Conservation (phyloP, 345 rosid species). For the Excoecaria agallocha region DNA sequence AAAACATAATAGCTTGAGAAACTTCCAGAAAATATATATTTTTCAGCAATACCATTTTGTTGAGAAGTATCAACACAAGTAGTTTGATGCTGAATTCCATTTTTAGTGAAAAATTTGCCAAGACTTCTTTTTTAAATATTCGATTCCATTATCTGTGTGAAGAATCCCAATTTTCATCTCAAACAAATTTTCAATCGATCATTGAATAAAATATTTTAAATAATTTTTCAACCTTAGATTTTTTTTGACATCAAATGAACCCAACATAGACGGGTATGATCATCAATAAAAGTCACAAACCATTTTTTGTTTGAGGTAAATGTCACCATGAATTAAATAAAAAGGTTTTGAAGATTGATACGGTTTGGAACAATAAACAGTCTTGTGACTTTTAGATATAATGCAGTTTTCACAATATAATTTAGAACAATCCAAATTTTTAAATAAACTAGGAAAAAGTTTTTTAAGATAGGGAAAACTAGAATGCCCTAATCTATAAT, state of each 20-base stretch:
- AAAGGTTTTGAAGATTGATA: neutral
- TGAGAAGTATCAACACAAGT: neutral
- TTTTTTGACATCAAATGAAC: neutral
- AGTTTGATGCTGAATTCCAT: neutral
- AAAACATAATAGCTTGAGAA: too few relatives aligned
- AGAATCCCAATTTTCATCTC: neutral
- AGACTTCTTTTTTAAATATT: too few relatives aligned
- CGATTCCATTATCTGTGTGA: neutral
- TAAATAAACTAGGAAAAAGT: too few relatives aligned
- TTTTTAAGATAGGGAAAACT: too few relatives aligned
- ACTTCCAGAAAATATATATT: neutral
- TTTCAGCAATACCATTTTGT: neutral
- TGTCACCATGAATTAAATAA: too few relatives aligned
- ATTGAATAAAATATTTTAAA: neutral
- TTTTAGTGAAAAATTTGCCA: neutral
- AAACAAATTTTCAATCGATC: neutral
- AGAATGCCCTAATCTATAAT: too few relatives aligned
- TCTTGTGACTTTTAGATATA: neutral
- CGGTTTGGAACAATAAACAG: neutral
- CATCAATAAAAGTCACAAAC: too few relatives aligned
- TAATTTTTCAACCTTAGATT: too few relatives aligned
- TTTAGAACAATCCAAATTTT: too few relatives aligned
- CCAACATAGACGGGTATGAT: too few relatives aligned
- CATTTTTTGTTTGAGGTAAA: too few relatives aligned
- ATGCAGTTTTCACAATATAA: too few relatives aligned